These are phyloP conservation scores for Fusarium anthophilum DNA, from an alignment of 2,329 filamentous ascomycete genomes.

Conservation along the genomic window DNA sequence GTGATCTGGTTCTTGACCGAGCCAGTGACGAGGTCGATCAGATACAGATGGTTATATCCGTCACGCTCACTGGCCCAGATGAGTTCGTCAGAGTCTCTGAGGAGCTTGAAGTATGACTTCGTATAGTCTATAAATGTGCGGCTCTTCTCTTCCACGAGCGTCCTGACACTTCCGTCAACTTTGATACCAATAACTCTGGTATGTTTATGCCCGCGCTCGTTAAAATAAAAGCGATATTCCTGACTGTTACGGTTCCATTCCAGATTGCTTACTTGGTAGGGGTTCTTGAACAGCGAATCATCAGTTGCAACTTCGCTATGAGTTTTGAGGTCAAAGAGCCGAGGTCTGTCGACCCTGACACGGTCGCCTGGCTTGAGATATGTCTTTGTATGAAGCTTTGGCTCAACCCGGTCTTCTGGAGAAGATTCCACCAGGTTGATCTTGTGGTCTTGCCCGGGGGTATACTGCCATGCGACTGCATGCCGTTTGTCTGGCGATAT, in stretches of 20 bases:
- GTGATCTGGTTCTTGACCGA: slow-evolving; percentile 40
- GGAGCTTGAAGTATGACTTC: slow-evolving; percentile 19
- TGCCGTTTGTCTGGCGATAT: slow-evolving; percentile 21
- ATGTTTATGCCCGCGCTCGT: slow-evolving; percentile 42
- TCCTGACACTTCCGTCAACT: slow-evolving; percentile 19
- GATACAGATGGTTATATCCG: slow-evolving; percentile 44
- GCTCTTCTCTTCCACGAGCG: slow-evolving; percentile 40
- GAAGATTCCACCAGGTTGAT: slow-evolving; percentile 39
- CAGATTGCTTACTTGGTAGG: slow-evolving; percentile 32
- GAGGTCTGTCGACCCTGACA: slow-evolving; percentile 36
- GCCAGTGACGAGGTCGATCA: slow-evolving; percentile 24
- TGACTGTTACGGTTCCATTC: slow-evolving; percentile 37
- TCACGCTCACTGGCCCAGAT: slow-evolving; percentile 45
- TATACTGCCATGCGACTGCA: slow-evolving; percentile 40
- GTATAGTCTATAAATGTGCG: slow-evolving; percentile 41
- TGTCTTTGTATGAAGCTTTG: slow-evolving; percentile 33
- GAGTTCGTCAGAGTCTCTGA: slow-evolving; percentile 30
- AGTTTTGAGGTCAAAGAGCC: slow-evolving; percentile 36
- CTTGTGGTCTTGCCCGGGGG: slow-evolving; percentile 21
- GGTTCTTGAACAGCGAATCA: slow-evolving; percentile 36
- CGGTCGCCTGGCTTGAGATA: slow-evolving; percentile 44
- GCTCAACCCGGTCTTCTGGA: slow-evolving; percentile 42
- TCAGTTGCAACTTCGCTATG: slow-evolving; percentile 35
- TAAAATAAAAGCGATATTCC: slow-evolving; percentile 43
- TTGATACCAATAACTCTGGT: slow-evolving; percentile 34